Percentiles rank a stretch among this genome's conserved stretches.
These are phyloP conservation scores for Magnolia sinica DNA, from an alignment of 164 flowering plant genomes.

Conservation along the genomic window DNA sequence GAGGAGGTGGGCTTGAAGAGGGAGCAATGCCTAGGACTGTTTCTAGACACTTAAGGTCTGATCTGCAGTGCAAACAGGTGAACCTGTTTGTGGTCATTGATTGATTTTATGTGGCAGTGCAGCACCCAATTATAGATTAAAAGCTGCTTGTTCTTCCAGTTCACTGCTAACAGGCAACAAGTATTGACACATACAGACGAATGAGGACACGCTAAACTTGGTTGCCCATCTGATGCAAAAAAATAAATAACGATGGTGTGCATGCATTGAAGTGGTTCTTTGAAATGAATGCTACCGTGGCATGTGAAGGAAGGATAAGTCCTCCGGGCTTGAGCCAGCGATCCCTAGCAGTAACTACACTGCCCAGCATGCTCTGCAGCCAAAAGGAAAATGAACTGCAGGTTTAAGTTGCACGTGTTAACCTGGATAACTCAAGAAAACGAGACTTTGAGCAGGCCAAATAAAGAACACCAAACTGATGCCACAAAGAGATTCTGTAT, in stretches of 20 bases:
- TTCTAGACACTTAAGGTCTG: not conserved
- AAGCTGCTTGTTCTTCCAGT: not conserved
- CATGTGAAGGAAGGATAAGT: slow-evolving; percentile 93
- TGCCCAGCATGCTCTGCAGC: slow-evolving; percentile 91
- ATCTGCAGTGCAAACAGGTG: not conserved
- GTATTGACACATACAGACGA: too few relatives aligned
- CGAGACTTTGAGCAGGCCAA: too few relatives aligned
- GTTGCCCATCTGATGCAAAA: not conserved
- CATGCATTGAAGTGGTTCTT: not conserved
- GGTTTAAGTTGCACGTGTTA: not conserved
- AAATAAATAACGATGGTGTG: not conserved
- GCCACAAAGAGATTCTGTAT: not conserved
- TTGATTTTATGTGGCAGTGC: not conserved
- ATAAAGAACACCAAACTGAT: not conserved
- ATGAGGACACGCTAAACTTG: too few relatives aligned
- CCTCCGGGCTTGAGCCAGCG: slow-evolving; percentile 98
- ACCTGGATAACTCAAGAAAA: not conserved
- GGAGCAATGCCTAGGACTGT: not conserved
- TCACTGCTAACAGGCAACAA: not conserved
- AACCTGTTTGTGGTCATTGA: not conserved
- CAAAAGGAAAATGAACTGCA: slow-evolving; percentile 2
- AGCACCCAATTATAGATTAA: not conserved
- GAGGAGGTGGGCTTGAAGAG: not conserved
- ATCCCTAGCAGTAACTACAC: slow-evolving; percentile 93
- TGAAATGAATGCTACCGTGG: slow-evolving; percentile 48